Evolutionary conservation across 495 filamentous ascomycete genomes (phyloP).

Genomic region (Apodospora peruviana): DNA sequence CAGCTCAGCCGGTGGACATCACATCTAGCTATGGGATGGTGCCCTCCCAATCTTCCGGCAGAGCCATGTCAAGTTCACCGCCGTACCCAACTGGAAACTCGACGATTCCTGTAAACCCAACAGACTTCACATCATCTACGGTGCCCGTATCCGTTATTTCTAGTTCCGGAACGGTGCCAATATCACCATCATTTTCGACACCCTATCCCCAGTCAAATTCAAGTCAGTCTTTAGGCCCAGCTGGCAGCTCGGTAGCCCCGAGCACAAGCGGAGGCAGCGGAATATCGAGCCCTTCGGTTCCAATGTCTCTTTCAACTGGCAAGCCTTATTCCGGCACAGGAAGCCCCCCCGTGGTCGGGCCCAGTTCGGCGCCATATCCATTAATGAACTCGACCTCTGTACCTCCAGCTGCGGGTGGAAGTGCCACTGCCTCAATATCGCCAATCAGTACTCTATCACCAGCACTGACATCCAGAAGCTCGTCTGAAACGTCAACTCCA

Average conservation of each 20-base stretch:
- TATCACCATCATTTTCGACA: slow-evolving; percentile 10
- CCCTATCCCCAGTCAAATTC: slow-evolving; percentile 17
- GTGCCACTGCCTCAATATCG: not conserved
- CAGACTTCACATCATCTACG: not conserved
- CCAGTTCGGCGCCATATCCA: slow-evolving; percentile 13
- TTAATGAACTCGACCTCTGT: slow-evolving; percentile 16
- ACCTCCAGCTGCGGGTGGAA: not conserved
- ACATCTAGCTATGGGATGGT: not conserved
- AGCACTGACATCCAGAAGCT: too few relatives aligned
- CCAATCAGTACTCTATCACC: not conserved
- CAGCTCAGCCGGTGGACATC: not conserved
- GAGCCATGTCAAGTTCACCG: slow-evolving; percentile 5
- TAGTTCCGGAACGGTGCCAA: slow-evolving; percentile 5
- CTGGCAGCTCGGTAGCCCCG: slow-evolving; percentile 5
- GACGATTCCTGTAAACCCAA: slow-evolving; percentile 7
- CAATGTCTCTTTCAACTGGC: too few relatives aligned
- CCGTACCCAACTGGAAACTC: slow-evolving; percentile 17
- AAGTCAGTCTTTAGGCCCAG: not conserved
- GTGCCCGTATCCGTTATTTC: not conserved
- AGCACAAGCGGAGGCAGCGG: too few relatives aligned
- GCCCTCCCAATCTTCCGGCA: not conserved
- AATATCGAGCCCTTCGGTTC: too few relatives aligned
- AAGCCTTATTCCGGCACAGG: not conserved
- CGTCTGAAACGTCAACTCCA: not conserved
- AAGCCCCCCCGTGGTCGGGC: slow-evolving; percentile 3